These are phyloP conservation scores for Zymoseptoria crescenta DNA, from an alignment of 2,329 filamentous ascomycete species.

Conservation along the genomic window DNA sequence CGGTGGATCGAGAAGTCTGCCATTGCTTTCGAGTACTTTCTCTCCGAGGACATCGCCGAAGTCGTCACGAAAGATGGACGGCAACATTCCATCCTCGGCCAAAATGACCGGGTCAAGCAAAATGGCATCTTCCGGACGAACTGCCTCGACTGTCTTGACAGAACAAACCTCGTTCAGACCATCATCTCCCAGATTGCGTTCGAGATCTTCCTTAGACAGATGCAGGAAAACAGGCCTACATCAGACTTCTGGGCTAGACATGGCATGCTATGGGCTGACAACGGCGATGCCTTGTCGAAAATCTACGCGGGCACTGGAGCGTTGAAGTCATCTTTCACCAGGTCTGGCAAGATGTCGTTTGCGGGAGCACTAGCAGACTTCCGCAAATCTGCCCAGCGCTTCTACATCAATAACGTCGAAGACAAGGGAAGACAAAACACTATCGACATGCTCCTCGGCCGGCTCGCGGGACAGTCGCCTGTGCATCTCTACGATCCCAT, in stretches of 20 bases:
- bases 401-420: constrained; percentile 97
- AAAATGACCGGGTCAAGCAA: constrained; percentile 64
- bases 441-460: constrained; percentile 88
- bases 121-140: constrained; percentile 95
- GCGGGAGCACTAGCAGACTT: constrained; percentile 92
- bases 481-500: constrained; percentile 90
- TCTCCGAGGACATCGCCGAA: constrained; percentile 65
- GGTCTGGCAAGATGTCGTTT: constrained; percentile 90
- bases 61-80: constrained; percentile 33
- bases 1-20: constrained; percentile 70
- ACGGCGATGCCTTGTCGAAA: constrained; percentile 85
- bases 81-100: constrained; percentile 20
- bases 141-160: constrained; percentile 89
- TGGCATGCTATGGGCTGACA: constrained; percentile 92
- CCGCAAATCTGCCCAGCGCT: constrained; percentile 82
- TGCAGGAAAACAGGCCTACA: constrained; percentile 54
- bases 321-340: constrained; percentile 88
- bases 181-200: constrained; percentile 91
- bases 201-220: constrained; percentile 71
- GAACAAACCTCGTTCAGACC: constrained; percentile 92
- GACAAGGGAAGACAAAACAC: constrained; percentile 90
- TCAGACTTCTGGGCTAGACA: constrained; percentile 89
- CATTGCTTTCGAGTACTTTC: constrained; percentile 85
- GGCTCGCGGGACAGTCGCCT: constrained; percentile 71
- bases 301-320: constrained; percentile 97